Evolutionary conservation across 148 eudicot genomes (phyloP).

Genomic region (Talinum fruticosum): DNA sequence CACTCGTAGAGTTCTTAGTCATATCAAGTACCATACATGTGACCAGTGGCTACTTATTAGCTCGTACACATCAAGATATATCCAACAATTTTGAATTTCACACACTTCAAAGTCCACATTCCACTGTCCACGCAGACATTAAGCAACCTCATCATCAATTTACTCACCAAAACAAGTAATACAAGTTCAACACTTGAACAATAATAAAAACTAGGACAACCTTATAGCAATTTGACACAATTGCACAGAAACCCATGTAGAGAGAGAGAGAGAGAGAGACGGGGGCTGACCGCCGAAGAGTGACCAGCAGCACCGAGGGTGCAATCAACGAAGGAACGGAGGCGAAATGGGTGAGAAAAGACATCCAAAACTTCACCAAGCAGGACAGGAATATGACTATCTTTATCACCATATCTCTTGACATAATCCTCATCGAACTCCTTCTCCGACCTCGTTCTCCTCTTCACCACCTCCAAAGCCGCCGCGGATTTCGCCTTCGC

Average conservation of each 20-base stretch:
- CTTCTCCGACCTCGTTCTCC: conserved; percentile 73
- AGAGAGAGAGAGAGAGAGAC: background rate
- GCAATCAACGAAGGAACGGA: conserved; percentile 76
- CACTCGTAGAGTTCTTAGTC: no score
- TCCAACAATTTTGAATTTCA: no score
- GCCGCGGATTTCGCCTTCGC: conserved; percentile 22
- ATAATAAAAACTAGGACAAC: background rate
- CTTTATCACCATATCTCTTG: conserved; percentile 45
- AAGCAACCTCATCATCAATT: background rate
- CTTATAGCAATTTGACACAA: background rate
- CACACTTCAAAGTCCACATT: background rate
- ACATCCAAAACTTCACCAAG: conserved; percentile 85
- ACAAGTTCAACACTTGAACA: background rate
- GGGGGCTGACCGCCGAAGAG: conserved; percentile 65
- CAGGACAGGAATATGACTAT: conserved; percentile 79
- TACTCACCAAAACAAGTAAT: background rate
- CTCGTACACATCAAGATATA: no score
- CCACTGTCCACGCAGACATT: no score
- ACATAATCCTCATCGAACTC: conserved; percentile 55
- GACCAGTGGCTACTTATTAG: no score
- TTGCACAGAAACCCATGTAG: background rate
- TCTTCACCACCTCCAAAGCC: conserved; percentile 42
- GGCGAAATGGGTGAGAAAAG: conserved; percentile 40
- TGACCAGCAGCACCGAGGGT: conserved; percentile 97
- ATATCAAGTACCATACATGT: no score